Evolutionary conservation across 306 rosid species (phyloP), one percentile per base, ranked within the genome.

Genomic region (Vigna unguiculata): DNA sequence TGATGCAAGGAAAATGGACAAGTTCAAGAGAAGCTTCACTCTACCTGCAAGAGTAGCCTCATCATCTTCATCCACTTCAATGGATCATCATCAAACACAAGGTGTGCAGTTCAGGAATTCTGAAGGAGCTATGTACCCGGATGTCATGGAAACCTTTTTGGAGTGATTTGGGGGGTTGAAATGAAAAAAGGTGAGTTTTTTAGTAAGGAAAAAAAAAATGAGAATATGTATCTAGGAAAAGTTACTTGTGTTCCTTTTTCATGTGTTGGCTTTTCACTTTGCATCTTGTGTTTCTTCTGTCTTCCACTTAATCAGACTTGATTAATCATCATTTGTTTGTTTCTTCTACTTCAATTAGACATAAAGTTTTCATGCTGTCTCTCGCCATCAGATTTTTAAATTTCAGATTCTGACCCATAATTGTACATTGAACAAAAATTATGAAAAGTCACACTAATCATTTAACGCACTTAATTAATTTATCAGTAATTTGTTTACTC

Each of bases 111-210:
- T 84, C 65, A 83, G 93, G 79, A 89, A 87, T 79, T 82, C 96
- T 3, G 98, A 88, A 80, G 88, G 87, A 13, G 93, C 88, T 7
- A 85, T 89, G 90, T 91, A 87, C 87, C n/a, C 96, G 9, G 98
- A 91, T 85, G 93, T 91, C 48, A 96, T 96, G 99, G 97, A 91
- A 78, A 87, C 90, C 34, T 96, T 83, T 88, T 79, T 96, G 86
- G 97, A 96, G 89, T 93, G 86, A 93, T 86, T 80, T 43, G 13
- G 71, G 77, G 69, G 7, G 9, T 12, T 28, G 30, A 28, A 28
- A 28, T 28, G 30, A 5, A 49, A 54, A 19, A 58, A 69, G 15
- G 48, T 43, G 51, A 36, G 71, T 65, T 63, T 65, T 63, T 71
- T 77, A 59, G 17, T 60, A 65, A 77, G 54, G 74, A 74, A n/a